Evolutionary conservation across 257 asterid genomes (phyloP), one percentile per base, ranked within the genome.

Genomic region (Petunia axillaris): DNA sequence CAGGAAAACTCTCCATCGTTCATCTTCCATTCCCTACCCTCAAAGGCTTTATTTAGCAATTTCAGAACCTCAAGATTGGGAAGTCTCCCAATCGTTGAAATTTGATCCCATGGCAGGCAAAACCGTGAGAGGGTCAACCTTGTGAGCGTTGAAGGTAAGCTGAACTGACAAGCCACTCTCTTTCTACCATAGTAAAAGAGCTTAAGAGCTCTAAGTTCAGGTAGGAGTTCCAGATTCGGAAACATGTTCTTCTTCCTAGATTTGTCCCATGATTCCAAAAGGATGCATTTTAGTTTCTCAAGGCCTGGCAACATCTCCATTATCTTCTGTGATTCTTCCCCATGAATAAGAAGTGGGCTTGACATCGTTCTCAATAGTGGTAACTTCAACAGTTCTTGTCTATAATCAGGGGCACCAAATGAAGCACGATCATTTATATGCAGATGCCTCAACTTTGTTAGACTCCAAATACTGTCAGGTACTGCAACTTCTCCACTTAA

Each of bases 391-490:
- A 16, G 40, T 36, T 35, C 15, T 4, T 46, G 25, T 13, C 2
- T 77, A 1, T 7, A 14, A 9, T 52, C 50, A 37, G 0, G 14
- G 8, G 60, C 8, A 2, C n/a, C 44, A 3, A 46, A 16, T 4
- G 63, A 13, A 71, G 16, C 5, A 4, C 5, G 15, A 4, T 15
- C 4, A 3, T 40, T 57, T 3, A 79, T 44, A 64, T 79, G 15
- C 53, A 83, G 10, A 55, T 83, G 83, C 83, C 78, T 79, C 66
- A 79, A 55, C 3, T 67, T 74, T 64, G 46, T 38, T 66, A 79
- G 16, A 9, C n/a, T 43, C 83, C 86, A 83, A 16, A 55, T 8
- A 15, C 57, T 13, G 4, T 41, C 5, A 16, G 86, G 86, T 52
- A 80, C 44, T 43, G 14, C 7, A 62, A 73, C 4, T 4, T 54